A percentile compares a stretch with the other conserved stretches of the same genome.
These are phyloP conservation scores for Apiotrichum porosum DNA, from an alignment of 1,284 basidiomycete species.

Conservation along the genomic window DNA sequence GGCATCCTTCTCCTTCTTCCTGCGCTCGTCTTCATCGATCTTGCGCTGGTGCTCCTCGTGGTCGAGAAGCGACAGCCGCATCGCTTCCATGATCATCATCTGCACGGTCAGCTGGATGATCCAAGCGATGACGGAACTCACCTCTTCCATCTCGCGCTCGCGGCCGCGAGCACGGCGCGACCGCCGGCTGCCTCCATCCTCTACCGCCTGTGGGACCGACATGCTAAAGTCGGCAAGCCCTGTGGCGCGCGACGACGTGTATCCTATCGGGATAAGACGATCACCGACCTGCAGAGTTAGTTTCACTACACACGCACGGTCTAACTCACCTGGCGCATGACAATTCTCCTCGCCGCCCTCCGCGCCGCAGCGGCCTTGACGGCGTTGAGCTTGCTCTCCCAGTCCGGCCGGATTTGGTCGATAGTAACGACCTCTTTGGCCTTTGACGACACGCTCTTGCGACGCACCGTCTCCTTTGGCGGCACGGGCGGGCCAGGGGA, in stretches of 20 bases:
- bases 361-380: slow-evolving; percentile 81
- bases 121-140: slow-evolving; percentile 45
- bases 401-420: slow-evolving; percentile 89
- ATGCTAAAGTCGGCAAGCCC: slow-evolving; percentile 46
- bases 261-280: slow-evolving; percentile 90
- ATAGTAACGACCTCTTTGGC: slow-evolving; percentile 77
- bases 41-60: slow-evolving; percentile 58
- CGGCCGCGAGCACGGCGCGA: slow-evolving; percentile 27
- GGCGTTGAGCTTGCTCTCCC: slow-evolving; percentile 86
- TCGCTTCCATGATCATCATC: slow-evolving; percentile 98
- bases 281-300: slow-evolving; percentile 67
- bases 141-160: slow-evolving; percentile 83
- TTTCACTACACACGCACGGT: not conserved
- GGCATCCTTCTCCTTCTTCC: not conserved
- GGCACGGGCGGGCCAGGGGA: not conserved
- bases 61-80: slow-evolving; percentile 89
- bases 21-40: slow-evolving; percentile 18
- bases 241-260: slow-evolving; percentile 57
- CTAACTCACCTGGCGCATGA: slow-evolving; percentile 76
- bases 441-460: slow-evolving; percentile 51
- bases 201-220: slow-evolving; percentile 25
- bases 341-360: slow-evolving; percentile 87
- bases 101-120: slow-evolving; percentile 38
- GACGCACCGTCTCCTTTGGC: slow-evolving; percentile 31
- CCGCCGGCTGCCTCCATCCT: slow-evolving; percentile 7